A percentile compares a stretch with the other conserved stretches of the same genome.
Evolutionary conservation across 208 protist species (phyloP).

Genomic region (Porcisia deanei): DNA sequence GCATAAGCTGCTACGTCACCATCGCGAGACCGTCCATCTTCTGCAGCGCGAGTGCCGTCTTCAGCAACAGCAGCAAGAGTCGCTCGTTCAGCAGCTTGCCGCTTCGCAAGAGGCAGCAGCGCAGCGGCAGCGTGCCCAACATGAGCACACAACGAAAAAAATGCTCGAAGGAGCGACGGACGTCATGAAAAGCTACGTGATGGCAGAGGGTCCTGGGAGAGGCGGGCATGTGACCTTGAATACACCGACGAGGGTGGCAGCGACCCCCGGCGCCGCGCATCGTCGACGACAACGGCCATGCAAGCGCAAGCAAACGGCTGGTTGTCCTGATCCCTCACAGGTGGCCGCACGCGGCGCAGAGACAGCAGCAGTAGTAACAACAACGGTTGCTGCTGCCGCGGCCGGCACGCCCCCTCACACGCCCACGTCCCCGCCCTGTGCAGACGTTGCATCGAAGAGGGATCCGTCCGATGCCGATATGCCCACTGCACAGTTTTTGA

Average conservation of each 20-base stretch:
- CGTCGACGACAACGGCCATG: background rate
- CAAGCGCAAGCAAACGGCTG: background rate
- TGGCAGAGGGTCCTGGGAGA: background rate
- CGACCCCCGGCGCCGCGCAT: background rate
- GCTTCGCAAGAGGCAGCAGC: conserved; percentile 31
- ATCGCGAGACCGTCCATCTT: conserved; percentile 45
- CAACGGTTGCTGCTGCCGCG: background rate
- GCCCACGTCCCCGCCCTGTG: background rate
- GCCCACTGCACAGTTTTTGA: conserved; percentile 10
- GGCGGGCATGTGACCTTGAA: background rate
- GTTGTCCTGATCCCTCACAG: background rate
- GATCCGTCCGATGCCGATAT: conserved; percentile 6
- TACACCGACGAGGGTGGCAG: background rate
- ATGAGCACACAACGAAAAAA: conserved; percentile 27
- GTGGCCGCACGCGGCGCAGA: background rate
- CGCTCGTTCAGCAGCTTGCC: conserved; percentile 47
- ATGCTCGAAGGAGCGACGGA: conserved; percentile 46
- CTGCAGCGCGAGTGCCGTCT: conserved; percentile 52
- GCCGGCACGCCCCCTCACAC: background rate
- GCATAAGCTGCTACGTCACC: conserved; percentile 36
- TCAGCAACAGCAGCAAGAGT: conserved; percentile 43
- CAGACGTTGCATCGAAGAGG: background rate
- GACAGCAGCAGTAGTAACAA: background rate
- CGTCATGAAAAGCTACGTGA: conserved; percentile 25
- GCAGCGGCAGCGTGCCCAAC: conserved; percentile 27